Evolutionary conservation across 176 grass and related monocot genomes (phyloP).

Genomic region (Ampelocalamus luodianensis): DNA sequence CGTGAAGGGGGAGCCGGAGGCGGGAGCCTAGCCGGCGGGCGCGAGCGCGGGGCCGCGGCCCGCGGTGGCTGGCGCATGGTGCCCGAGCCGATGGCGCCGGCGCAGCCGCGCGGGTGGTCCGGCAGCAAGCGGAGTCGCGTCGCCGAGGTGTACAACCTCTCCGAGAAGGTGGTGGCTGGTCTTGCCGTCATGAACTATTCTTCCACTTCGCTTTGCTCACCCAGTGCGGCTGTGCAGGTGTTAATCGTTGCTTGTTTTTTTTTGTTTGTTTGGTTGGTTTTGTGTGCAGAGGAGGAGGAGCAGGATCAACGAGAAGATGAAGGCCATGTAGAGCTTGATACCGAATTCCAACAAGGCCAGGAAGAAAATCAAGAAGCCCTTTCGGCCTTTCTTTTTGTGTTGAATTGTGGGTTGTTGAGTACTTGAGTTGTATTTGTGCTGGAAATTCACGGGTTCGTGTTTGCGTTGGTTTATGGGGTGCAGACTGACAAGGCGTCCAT

Average conservation of each 20-base stretch:
- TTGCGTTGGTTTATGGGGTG: not conserved
- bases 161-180: conserved; percentile 71
- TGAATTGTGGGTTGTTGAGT: not conserved
- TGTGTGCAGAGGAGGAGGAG: conserved; percentile 79
- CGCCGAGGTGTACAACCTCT: conserved; percentile 97
- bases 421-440: not conserved
- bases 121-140: conserved; percentile 87
- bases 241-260: conserved; percentile 24
- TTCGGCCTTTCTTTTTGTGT: not conserved
- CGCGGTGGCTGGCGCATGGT: too few species aligned
- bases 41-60: too few species aligned
- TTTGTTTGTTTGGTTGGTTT: not conserved
- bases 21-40: too few species aligned
- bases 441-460: not conserved
- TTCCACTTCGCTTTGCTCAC: not conserved
- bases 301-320: conserved; percentile 99
- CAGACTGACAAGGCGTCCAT: conserved; percentile 97
- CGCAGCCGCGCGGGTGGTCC: conserved; percentile 51
- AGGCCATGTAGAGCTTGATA: conserved; percentile 88
- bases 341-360: conserved; percentile 95
- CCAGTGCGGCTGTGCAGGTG: not conserved
- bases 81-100: conserved; percentile 42
- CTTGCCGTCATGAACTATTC: not conserved
- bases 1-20: too few species aligned
- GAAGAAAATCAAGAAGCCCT: not conserved